phyloP scores from a whole-genome alignment of 352 stramenopile genomes.

The Phytopythium montanum region DNA sequence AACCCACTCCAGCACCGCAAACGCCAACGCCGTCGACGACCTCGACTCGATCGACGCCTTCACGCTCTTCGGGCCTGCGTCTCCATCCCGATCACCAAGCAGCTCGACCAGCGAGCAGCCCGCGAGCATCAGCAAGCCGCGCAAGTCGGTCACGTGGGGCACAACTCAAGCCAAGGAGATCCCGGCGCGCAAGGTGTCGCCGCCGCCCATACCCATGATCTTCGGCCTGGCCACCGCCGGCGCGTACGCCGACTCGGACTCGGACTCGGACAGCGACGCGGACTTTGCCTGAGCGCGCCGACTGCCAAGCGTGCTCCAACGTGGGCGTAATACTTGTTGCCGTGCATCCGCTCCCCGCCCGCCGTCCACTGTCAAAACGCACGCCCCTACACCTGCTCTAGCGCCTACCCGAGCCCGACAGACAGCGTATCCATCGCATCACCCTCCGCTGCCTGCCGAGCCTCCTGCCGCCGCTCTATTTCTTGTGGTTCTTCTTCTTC shows the following conservation, averaged over 20 bases:
- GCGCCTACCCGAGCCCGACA: neutral
- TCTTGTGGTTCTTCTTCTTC: constrained; percentile 10
- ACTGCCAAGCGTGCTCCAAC: neutral
- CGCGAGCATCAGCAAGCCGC: constrained; percentile 1
- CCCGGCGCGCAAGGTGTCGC: constrained; percentile 9
- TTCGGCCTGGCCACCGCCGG: constrained; percentile 55
- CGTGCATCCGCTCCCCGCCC: neutral
- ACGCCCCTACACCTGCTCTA: constrained; percentile 3
- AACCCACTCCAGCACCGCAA: neutral
- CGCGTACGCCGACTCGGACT: constrained; percentile 50
- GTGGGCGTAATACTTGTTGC: constrained; percentile 5
- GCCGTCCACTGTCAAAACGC: constrained; percentile 5
- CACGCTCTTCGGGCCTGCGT: neutral
- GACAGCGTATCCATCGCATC: neutral
- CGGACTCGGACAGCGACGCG: constrained; percentile 44
- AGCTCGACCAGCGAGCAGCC: neutral
- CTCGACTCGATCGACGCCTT: neutral
- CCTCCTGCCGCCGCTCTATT: constrained; percentile 3
- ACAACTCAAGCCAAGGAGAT: constrained; percentile 12
- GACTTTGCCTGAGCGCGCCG: constrained; percentile 39
- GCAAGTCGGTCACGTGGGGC: constrained; percentile 30
- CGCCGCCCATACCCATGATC: constrained; percentile 29
- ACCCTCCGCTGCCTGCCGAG: neutral
- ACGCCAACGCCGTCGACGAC: neutral
- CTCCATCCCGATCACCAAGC: neutral